Conservation (phyloP, 768 basidiomycete genomes). For the Cystoderma amianthinum region DNA sequence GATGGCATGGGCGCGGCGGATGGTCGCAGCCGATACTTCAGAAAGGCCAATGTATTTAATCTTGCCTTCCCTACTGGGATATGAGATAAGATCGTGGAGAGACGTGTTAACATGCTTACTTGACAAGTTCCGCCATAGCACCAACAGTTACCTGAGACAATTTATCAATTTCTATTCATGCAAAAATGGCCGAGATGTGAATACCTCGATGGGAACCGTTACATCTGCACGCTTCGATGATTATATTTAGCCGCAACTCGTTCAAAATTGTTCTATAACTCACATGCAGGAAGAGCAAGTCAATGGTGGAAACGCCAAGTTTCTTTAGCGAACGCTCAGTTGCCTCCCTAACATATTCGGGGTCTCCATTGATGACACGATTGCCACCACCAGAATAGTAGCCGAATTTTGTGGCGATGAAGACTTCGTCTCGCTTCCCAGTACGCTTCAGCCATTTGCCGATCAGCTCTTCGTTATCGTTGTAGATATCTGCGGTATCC, state of each 20-base stretch:
- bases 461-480: slow-evolving; percentile 6
- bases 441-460: slow-evolving; percentile 30
- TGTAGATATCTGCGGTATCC: slow-evolving; percentile 38
- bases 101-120: slow-evolving; percentile 20
- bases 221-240: slow-evolving; percentile 26
- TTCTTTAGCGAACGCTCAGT: slow-evolving; percentile 30
- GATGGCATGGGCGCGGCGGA: slow-evolving; percentile 42
- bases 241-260: background rate
- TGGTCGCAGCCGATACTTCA: slow-evolving; percentile 36
- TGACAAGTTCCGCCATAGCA: slow-evolving; percentile 46
- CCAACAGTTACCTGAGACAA: slow-evolving; percentile 27
- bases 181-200: slow-evolving; percentile 1
- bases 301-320: slow-evolving; percentile 33
- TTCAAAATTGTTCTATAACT: slow-evolving; percentile 4
- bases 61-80: slow-evolving; percentile 26
- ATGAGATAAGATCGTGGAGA: background rate
- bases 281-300: slow-evolving; percentile 42
- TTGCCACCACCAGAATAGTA: slow-evolving; percentile 7
- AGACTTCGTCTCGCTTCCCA: slow-evolving; percentile 45
- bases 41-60: slow-evolving; percentile 45
- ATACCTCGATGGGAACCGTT: slow-evolving; percentile 39
- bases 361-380: slow-evolving; percentile 16
- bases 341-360: slow-evolving; percentile 30
- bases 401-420: slow-evolving; percentile 52
- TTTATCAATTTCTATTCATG: background rate